Evolutionary conservation across 2,329 filamentous ascomycete genomes (phyloP), one percentile per base, ranked within the genome.

Genomic region (Diaporthe longicolla): DNA sequence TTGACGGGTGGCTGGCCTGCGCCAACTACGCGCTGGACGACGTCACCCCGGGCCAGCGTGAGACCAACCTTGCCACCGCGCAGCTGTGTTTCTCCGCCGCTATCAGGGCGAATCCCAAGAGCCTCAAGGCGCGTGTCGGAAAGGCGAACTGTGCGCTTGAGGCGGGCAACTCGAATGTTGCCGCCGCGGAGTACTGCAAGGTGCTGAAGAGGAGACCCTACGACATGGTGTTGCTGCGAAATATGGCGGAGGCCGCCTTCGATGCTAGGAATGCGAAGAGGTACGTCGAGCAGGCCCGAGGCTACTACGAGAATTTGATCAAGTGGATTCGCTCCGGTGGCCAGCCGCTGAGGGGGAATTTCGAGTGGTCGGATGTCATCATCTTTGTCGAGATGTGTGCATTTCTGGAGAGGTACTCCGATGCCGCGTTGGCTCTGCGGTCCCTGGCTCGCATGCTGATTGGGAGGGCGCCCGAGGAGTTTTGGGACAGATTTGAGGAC

Each of bases 311-410:
- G 63, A 79, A 79, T 6, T 86, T 86, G 70, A 87, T 91, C 73
- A 80, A 84, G 26, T 80, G 87, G 70, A 83, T 85, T 59, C 81
- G 81, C 59, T 76, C 78, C 5, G 77, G 80, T n/a, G 79, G 80
- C 5, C 77, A 80, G 11, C 74, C 81, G 55, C 81, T 81, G 70
- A 81, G 82, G 50, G 81, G 79, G 17, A 81, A 83, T 8, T 86
- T 88, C 70, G 86, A 87, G 43, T 99, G 96, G 96, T 92, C 93
- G 70, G 93, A 98, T 81, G 86, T 97, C 55, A 93, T 95, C 75
- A 93, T 95, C 71, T 98, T 97, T 77, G 89, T 95, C 52, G 95
- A 98, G 79, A 87, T 98, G 24, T 91, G 95, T 75, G 90, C 91
- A 37, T 90, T 92, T 63, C 83, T 90, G 13, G 88, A 89, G 50